A percentile compares a stretch with the other conserved stretches of the same genome.
Evolutionary conservation across 495 filamentous ascomycete species (phyloP).

Genomic region (Aspergillus ostianus): DNA sequence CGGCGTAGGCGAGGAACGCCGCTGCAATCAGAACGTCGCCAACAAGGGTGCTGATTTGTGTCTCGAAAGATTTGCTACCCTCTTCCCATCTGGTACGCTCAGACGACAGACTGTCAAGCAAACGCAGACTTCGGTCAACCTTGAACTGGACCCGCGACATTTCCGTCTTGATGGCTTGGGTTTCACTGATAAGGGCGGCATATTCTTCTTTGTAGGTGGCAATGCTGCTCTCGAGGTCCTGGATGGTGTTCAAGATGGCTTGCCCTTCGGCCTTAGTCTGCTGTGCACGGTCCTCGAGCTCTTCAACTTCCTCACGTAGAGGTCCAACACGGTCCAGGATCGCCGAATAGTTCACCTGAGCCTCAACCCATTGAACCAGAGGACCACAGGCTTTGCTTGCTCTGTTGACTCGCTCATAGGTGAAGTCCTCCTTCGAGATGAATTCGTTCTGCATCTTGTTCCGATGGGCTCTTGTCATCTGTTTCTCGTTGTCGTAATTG

Average conservation of each 20-base stretch:
- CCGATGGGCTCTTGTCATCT: conserved; percentile 83
- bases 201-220: conserved; percentile 97
- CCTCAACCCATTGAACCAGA: conserved; percentile 94
- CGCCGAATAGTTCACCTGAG: conserved; percentile 95
- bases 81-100: conserved; percentile 93
- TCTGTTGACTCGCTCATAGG: conserved; percentile 90
- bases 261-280: conserved; percentile 93
- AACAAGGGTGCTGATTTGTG: conserved; percentile 93
- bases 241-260: conserved; percentile 84
- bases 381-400: conserved; percentile 97
- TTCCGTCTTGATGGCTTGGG: conserved; percentile 93
- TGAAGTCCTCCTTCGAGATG: conserved; percentile 89
- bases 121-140: conserved; percentile 90
- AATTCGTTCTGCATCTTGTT: conserved; percentile 91
- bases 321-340: conserved; percentile 95
- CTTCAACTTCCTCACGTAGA: conserved; percentile 81
- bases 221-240: conserved; percentile 82
- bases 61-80: conserved; percentile 95
- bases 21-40: conserved; percentile 93
- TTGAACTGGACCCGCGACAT: conserved; percentile 97
- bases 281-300: conserved; percentile 83
- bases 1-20: conserved; percentile 96
- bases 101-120: conserved; percentile 91
- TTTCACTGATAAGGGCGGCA: conserved; percentile 92
- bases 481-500: conserved; percentile 91